Conservation (phyloP, 2,329 filamentous ascomycete genomes). For the Penicillium sp. region DNA sequence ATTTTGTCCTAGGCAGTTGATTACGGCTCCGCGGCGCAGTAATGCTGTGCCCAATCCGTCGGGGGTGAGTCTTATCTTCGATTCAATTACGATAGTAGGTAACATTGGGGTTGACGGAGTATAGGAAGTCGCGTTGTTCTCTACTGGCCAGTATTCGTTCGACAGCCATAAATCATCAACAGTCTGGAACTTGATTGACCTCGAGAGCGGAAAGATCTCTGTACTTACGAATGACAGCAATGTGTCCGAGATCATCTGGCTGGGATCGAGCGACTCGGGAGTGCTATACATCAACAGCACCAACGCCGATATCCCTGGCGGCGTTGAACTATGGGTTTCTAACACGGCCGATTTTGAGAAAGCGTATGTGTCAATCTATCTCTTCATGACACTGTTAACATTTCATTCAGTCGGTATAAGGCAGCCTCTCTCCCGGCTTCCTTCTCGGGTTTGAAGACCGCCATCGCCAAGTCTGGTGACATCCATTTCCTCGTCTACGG, state of each 20-base stretch:
- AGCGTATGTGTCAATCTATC: slow-evolving; percentile 22
- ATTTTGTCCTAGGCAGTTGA: slow-evolving; percentile 28
- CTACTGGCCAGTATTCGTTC: slow-evolving; percentile 75
- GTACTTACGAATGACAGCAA: slow-evolving; percentile 61
- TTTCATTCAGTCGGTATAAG: slow-evolving; percentile 30
- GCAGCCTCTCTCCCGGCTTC: slow-evolving; percentile 37
- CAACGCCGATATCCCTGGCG: slow-evolving; percentile 39
- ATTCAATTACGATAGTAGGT: not conserved
- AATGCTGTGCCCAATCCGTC: slow-evolving; percentile 39
- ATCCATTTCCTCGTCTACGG: slow-evolving; percentile 54
- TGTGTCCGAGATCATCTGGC: slow-evolving; percentile 70
- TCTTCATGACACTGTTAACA: not conserved
- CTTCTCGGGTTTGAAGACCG: slow-evolving; percentile 39
- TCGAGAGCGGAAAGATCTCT: slow-evolving; percentile 61
- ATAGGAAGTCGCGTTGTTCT: slow-evolving; percentile 45
- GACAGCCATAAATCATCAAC: slow-evolving; percentile 60
- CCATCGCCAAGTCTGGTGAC: slow-evolving; percentile 38
- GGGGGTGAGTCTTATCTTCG: slow-evolving; percentile 30
- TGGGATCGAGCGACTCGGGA: slow-evolving; percentile 61
- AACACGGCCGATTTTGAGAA: slow-evolving; percentile 31
- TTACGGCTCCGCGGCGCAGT: slow-evolving; percentile 36
- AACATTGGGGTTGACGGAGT: not conserved
- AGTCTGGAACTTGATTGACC: slow-evolving; percentile 66
- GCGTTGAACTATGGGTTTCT: slow-evolving; percentile 39
- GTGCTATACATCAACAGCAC: slow-evolving; percentile 54